phyloP scores from a whole-genome alignment of 2,329 filamentous ascomycete genomes.

The Phyllosticta citribraziliensis region DNA sequence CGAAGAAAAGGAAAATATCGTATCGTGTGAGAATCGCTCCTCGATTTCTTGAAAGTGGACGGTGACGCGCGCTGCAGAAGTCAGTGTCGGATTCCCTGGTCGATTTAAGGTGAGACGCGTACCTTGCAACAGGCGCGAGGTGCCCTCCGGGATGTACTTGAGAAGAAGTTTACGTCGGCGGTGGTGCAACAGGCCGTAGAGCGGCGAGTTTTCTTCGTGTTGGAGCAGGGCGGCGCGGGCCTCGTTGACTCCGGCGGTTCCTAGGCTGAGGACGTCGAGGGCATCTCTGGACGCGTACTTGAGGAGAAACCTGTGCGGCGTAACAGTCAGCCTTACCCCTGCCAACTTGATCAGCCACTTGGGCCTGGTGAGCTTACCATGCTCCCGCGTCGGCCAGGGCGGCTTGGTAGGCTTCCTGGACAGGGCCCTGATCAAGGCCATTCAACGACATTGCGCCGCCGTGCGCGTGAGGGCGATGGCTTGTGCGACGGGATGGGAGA shows the following conservation, averaged over 20 bases:
- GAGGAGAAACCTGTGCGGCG: conserved; percentile 68
- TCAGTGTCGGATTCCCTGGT: neutral
- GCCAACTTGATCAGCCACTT: conserved; percentile 5
- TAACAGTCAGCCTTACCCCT: conserved; percentile 9
- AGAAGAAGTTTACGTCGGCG: conserved; percentile 81
- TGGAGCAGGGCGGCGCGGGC: conserved; percentile 66
- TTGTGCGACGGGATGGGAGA: conserved; percentile 11
- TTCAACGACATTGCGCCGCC: conserved; percentile 72
- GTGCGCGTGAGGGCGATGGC: conserved; percentile 6
- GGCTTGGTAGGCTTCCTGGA: conserved; percentile 76
- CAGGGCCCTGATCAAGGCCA: conserved; percentile 71
- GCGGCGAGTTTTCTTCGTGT: conserved; percentile 75
- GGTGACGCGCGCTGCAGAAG: conserved; percentile 62
- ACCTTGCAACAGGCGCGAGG: conserved; percentile 90
- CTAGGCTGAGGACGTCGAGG: conserved; percentile 65
- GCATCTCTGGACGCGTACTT: conserved; percentile 87
- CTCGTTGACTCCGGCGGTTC: conserved; percentile 74
- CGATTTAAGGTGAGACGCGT: conserved; percentile 20
- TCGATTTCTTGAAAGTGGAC: conserved; percentile 55
- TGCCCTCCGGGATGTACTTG: conserved; percentile 85
- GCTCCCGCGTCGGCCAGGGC: conserved; percentile 76
- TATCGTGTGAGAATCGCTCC: conserved; percentile 71
- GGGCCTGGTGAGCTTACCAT: conserved; percentile 57
- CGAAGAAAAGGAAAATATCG: conserved; percentile 64
- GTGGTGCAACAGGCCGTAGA: conserved; percentile 89